These are phyloP conservation scores for Tuber microsphaerosporum DNA, from an alignment of 495 filamentous ascomycete genomes.

Conservation along the genomic window DNA sequence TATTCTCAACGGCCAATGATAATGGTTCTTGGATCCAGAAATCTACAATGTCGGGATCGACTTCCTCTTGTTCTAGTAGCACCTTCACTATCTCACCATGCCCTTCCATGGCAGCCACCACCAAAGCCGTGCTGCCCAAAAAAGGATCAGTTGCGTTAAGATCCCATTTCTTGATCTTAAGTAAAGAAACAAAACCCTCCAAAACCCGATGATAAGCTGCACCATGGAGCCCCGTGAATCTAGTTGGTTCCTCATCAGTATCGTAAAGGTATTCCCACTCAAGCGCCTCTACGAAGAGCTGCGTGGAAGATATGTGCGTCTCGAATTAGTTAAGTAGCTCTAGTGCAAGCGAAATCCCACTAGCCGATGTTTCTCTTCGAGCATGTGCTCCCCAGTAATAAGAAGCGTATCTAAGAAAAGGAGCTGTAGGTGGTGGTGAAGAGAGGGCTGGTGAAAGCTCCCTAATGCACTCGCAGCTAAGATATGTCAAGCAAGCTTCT, in stretches of 20 bases:
- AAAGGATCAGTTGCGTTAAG: no score
- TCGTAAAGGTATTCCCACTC: not conserved
- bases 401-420: not conserved
- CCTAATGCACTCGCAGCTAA: not conserved
- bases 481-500: not conserved
- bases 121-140: not conserved
- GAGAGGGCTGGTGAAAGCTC: not conserved
- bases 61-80: not conserved
- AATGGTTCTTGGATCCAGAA: no score
- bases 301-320: not conserved
- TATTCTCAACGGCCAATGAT: no score
- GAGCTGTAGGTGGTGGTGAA: not conserved
- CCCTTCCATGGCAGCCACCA: not conserved
- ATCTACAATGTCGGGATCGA: not conserved
- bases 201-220: not conserved
- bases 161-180: no score
- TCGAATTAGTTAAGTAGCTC: not conserved
- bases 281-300: not conserved
- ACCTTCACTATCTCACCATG: not conserved
- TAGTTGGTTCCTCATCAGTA: not conserved
- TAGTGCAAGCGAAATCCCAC: no score
- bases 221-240: not conserved
- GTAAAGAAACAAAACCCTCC: not conserved
- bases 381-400: no score
- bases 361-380: no score